A percentile compares a stretch with the other conserved stretches of the same genome.
These are phyloP conservation scores for Brasilioporus rufonigricans DNA, from an alignment of 768 basidiomycete genomes.

Conservation along the genomic window DNA sequence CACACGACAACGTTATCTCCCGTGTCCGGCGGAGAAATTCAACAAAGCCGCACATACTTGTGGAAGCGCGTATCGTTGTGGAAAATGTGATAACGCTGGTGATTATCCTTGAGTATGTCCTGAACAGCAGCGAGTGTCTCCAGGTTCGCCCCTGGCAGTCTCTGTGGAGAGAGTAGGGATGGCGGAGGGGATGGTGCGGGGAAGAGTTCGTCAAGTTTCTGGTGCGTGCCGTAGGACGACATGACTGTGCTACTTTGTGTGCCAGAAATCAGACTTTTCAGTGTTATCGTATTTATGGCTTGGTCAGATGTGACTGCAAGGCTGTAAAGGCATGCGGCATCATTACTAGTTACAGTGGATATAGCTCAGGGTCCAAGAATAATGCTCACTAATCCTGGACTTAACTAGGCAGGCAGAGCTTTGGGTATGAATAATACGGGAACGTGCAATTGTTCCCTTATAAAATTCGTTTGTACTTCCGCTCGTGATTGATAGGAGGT, in stretches of 20 bases:
- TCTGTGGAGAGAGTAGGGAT: conserved; percentile 24
- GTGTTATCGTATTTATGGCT: not conserved
- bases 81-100: conserved; percentile 47
- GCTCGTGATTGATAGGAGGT: no score
- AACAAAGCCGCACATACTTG: conserved; percentile 39
- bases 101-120: conserved; percentile 46
- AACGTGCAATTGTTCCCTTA: no score
- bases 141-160: conserved; percentile 24
- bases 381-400: conserved; percentile 5
- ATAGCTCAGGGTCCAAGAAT: not conserved
- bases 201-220: conserved; percentile 22
- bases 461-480: no score
- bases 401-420: not conserved
- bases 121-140: conserved; percentile 23
- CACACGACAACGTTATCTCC: not conserved
- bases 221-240: conserved; percentile 4
- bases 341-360: not conserved
- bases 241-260: conserved; percentile 1
- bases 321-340: not conserved
- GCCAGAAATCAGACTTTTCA: not conserved
- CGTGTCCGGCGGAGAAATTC: not conserved
- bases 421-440: no score
- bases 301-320: not conserved
- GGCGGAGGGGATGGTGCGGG: conserved; percentile 26
- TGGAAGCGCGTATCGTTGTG: conserved; percentile 46